Percentiles rank a stretch among this genome's conserved stretches.
phyloP scores from a whole-genome alignment of 2,329 filamentous ascomycete genomes.

The Sporothrix brasiliensis region DNA sequence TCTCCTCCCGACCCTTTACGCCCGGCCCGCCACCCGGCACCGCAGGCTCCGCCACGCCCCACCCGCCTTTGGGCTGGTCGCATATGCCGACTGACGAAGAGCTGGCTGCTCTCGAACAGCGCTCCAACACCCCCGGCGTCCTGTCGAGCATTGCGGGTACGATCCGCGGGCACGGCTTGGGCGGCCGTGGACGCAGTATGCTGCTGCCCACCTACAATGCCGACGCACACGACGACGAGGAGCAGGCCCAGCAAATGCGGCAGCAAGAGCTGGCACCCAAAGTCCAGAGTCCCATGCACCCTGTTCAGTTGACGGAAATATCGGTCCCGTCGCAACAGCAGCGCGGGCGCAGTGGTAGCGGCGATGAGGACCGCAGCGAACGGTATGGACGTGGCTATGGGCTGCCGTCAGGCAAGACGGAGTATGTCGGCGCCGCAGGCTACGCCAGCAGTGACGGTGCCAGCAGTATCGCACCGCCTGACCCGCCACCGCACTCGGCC shows the following conservation, averaged over 20 bases:
- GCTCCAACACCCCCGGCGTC: slow-evolving; percentile 51
- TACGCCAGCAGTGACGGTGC: slow-evolving; percentile 47
- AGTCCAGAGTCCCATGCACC: slow-evolving; percentile 60
- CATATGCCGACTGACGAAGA: slow-evolving; percentile 72
- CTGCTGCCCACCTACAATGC: slow-evolving; percentile 46
- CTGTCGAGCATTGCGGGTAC: slow-evolving; percentile 62
- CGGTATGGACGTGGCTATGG: slow-evolving; percentile 54
- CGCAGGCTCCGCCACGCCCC: slow-evolving; percentile 43
- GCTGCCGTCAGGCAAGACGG: slow-evolving; percentile 51
- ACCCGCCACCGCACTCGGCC: slow-evolving; percentile 63
- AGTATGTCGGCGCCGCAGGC: slow-evolving; percentile 51
- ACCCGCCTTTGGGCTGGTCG: slow-evolving; percentile 86
- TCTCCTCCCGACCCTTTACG: slow-evolving; percentile 41
- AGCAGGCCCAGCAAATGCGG: neutral
- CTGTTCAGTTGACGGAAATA: slow-evolving; percentile 66
- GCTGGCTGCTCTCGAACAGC: slow-evolving; percentile 55
- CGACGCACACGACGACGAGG: slow-evolving; percentile 45
- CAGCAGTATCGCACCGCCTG: slow-evolving; percentile 53
- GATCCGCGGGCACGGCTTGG: slow-evolving; percentile 51
- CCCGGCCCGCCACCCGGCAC: slow-evolving; percentile 41
- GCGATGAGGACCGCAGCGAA: slow-evolving; percentile 46
- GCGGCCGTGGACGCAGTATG: slow-evolving; percentile 49
- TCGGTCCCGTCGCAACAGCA: slow-evolving; percentile 51
- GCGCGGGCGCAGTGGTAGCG: slow-evolving; percentile 30
- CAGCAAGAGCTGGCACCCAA: slow-evolving; percentile 40